Conservation (phyloP, 148 eudicot species). For the Diospyros kaki region DNA sequence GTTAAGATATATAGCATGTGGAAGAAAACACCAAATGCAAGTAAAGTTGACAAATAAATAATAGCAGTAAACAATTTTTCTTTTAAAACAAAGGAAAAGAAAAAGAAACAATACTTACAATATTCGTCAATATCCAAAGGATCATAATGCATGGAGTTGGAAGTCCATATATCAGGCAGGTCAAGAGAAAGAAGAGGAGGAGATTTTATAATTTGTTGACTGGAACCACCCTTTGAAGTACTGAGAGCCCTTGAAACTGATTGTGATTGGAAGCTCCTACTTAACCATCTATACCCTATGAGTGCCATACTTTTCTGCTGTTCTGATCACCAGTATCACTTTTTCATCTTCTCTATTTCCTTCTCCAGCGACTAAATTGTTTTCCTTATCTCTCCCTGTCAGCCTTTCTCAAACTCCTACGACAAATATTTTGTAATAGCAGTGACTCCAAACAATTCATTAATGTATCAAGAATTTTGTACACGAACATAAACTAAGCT, state of each 20-base stretch:
- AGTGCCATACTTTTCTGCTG: slow-evolving; percentile 8
- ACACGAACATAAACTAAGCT: neutral
- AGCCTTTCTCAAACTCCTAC: neutral
- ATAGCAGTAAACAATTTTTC: neutral
- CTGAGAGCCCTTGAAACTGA: slow-evolving; percentile 9
- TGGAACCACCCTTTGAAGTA: slow-evolving; percentile 8
- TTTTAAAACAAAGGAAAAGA: neutral
- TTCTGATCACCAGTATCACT: neutral
- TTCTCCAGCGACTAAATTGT: neutral
- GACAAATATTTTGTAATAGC: neutral
- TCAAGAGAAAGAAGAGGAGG: slow-evolving; percentile 31
- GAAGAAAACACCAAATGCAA: neutral
- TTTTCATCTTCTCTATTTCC: neutral
- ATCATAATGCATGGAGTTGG: neutral
- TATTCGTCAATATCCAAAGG: neutral
- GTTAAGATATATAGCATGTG: neutral
- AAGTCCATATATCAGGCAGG: slow-evolving; percentile 26
- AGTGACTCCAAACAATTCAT: neutral
- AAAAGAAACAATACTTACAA: slow-evolving; percentile 15
- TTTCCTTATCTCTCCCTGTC: neutral
- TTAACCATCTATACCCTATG: slow-evolving; percentile 8
- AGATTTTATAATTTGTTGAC: slow-evolving; percentile 20
- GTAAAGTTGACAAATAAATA: neutral
- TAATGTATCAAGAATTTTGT: neutral
- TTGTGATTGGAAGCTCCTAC: slow-evolving; percentile 5